These are phyloP conservation scores for Combretum micranthum DNA, from an alignment of 345 rosid genomes.

Conservation along the genomic window DNA sequence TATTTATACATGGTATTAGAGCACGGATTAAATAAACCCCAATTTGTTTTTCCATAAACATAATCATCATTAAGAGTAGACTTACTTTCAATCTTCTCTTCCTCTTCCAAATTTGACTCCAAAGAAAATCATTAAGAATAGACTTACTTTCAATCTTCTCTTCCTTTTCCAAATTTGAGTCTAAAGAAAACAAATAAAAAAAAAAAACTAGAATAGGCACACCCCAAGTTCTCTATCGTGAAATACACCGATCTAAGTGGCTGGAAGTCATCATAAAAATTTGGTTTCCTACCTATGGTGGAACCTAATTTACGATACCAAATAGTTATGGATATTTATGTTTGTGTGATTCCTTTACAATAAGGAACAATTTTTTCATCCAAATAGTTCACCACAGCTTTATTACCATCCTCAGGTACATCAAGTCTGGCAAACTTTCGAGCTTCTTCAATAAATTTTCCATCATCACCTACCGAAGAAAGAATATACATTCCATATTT, in stretches of 20 bases:
- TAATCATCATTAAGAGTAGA: too few species aligned
- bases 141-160: too few species aligned
- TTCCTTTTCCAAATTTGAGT: too few species aligned
- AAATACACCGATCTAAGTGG: constrained; percentile 96
- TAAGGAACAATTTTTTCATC: constrained; percentile 54
- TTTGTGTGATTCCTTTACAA: constrained; percentile 82
- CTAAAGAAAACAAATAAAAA: too few species aligned
- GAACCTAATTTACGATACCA: constrained; percentile 75
- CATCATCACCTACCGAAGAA: constrained; percentile 89
- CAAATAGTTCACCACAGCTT: constrained; percentile 69
- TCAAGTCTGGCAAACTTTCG: constrained; percentile 77
- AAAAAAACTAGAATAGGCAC: constrained; percentile 93
- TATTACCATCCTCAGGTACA: constrained; percentile 90
- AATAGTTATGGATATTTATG: constrained; percentile 95
- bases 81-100: too few species aligned
- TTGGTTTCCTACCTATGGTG: constrained; percentile 91
- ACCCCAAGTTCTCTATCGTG: constrained; percentile 97
- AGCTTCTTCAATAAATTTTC: constrained; percentile 90
- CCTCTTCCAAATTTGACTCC: too few species aligned
- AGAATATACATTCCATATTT: constrained; percentile 76
- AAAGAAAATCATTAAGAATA: too few species aligned
- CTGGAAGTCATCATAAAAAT: constrained; percentile 85
- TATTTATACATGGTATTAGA: too few species aligned
- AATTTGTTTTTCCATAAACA: too few species aligned
- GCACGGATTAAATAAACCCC: too few species aligned